Evolutionary conservation across 352 stramenopile species (phyloP).

Genomic region (Pythium plurisporium): DNA sequence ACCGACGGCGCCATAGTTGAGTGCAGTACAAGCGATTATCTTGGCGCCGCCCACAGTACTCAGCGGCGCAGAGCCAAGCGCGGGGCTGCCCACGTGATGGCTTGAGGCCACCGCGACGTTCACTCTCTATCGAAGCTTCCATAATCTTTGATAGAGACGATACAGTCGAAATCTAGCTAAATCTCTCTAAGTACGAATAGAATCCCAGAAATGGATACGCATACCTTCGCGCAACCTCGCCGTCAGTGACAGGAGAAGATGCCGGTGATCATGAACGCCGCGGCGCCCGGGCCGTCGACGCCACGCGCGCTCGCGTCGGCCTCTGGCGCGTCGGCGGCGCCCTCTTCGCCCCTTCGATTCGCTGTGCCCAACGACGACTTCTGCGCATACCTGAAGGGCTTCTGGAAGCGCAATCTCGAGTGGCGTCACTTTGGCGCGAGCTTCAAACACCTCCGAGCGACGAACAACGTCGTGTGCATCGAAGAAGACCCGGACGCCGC

Average conservation of each 20-base stretch:
- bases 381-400: conserved; percentile 62
- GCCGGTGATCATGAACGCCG: conserved; percentile 5
- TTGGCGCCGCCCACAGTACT: background rate
- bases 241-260: background rate
- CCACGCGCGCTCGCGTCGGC: conserved; percentile 4
- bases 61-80: too few relatives aligned
- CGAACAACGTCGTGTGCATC: conserved; percentile 80
- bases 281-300: conserved; percentile 1
- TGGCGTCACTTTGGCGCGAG: conserved; percentile 71
- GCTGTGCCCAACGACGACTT: conserved; percentile 66
- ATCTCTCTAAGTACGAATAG: too few relatives aligned
- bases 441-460: conserved; percentile 76
- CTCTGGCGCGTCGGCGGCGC: background rate
- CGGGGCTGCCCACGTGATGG: too few relatives aligned
- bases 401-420: conserved; percentile 82
- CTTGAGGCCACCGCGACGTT: conserved; percentile 5
- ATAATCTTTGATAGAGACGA: too few relatives aligned
- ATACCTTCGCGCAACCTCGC: background rate
- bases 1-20: background rate
- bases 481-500: conserved; percentile 67
- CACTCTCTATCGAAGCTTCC: background rate
- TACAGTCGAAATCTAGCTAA: too few relatives aligned
- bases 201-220: too few relatives aligned
- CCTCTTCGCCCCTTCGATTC: conserved; percentile 35
- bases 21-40: background rate